A percentile compares a stretch with the other conserved stretches of the same genome.
These are phyloP conservation scores for barley (Hordeum vulgare) DNA, from an alignment of 176 grass and related monocot genomes.

Conservation along the genomic window DNA sequence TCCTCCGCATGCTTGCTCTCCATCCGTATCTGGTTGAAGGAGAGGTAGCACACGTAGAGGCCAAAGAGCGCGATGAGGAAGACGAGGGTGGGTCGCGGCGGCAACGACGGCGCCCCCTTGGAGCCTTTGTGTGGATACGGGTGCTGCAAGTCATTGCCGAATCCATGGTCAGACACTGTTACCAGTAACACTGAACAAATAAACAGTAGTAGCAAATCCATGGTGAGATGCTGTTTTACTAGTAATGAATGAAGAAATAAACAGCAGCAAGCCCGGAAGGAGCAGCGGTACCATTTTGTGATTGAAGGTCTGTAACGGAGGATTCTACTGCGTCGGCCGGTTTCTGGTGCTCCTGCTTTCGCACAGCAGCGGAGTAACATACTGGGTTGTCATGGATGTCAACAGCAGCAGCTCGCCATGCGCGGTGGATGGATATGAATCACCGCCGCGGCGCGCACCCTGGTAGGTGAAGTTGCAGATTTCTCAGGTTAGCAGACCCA, in stretches of 20 bases:
- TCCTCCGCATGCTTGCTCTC: constrained; percentile 20
- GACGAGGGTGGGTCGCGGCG: constrained; percentile 35
- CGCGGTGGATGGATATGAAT: neutral
- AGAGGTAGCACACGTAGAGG: constrained; percentile 65
- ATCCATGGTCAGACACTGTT: neutral
- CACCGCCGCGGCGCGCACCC: neutral
- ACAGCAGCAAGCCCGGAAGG: too few species aligned
- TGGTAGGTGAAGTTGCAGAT: neutral
- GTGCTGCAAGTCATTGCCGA: constrained; percentile 33
- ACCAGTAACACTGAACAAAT: neutral
- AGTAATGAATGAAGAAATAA: neutral
- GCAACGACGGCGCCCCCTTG: constrained; percentile 36
- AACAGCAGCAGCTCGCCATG: neutral
- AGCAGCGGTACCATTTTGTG: constrained; percentile 41
- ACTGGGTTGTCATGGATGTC: constrained; percentile 19
- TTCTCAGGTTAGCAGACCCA: neutral
- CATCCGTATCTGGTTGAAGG: constrained; percentile 57
- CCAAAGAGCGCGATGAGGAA: constrained; percentile 58
- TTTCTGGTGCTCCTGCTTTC: constrained; percentile 13
- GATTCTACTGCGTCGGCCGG: neutral
- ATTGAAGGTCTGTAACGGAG: neutral
- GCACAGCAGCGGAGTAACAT: constrained; percentile 20
- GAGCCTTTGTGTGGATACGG: constrained; percentile 53
- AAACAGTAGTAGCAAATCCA: neutral
- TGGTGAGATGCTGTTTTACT: too few species aligned